Percentiles rank a stretch among this genome's conserved stretches.
phyloP scores from a whole-genome alignment of 768 basidiomycete genomes.

The Lentinula boryana region DNA sequence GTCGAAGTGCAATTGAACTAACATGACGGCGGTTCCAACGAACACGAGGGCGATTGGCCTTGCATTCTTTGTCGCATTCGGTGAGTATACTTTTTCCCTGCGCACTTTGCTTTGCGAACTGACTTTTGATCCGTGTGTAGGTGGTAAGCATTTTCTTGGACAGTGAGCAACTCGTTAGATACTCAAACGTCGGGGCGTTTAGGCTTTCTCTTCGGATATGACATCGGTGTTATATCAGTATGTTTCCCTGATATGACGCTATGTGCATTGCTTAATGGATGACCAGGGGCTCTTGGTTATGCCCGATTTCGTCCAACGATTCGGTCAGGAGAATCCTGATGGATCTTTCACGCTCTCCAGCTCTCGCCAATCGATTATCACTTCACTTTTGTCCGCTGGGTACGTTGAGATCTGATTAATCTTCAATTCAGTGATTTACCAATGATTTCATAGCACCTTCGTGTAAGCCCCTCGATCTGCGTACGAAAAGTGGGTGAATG shows the following conservation, averaged over 20 bases:
- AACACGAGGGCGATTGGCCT: conserved; percentile 58
- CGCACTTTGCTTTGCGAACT: background rate
- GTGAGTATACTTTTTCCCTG: conserved; percentile 27
- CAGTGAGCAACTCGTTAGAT: background rate
- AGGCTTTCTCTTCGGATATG: conserved; percentile 71
- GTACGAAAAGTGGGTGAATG: conserved; percentile 10
- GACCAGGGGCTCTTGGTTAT: conserved; percentile 70
- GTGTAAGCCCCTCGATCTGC: conserved; percentile 28
- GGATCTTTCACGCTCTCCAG: conserved; percentile 50
- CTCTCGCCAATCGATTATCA: conserved; percentile 70
- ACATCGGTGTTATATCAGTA: conserved; percentile 74
- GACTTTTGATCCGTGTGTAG: background rate
- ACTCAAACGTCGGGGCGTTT: background rate
- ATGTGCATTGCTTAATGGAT: background rate
- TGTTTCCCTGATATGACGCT: conserved; percentile 8
- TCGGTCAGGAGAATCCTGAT: conserved; percentile 45
- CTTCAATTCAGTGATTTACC: background rate
- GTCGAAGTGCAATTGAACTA: background rate
- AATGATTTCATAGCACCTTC: conserved; percentile 34
- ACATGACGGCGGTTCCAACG: conserved; percentile 46
- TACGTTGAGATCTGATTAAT: conserved; percentile 19
- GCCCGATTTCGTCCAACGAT: conserved; percentile 68
- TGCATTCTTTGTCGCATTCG: conserved; percentile 70
- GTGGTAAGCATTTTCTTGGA: background rate
- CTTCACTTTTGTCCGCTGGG: conserved; percentile 74